Evolutionary conservation across 768 basidiomycete genomes (phyloP).

Genomic region (Phaffia tasmanica): DNA sequence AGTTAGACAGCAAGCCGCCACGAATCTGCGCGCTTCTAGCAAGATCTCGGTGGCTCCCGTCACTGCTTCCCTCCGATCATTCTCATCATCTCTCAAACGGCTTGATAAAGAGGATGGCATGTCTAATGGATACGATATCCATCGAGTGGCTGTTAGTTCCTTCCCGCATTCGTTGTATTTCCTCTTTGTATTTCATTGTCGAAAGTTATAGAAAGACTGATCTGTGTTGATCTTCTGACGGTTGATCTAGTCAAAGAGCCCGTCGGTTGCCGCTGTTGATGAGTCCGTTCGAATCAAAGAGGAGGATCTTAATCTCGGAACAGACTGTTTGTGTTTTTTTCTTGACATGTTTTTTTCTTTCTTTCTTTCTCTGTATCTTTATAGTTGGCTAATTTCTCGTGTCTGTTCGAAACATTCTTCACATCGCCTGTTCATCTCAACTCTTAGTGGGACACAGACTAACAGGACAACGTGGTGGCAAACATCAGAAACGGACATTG

Average conservation of each 20-base stretch:
- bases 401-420: not conserved
- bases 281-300: slow-evolving; percentile 13
- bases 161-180: too few species aligned
- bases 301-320: not conserved
- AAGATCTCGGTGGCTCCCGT: not conserved
- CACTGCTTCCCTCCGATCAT: not conserved
- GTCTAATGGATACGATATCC: slow-evolving; percentile 4
- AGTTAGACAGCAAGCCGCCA: not conserved
- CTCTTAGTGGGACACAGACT: too few species aligned
- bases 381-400: not conserved
- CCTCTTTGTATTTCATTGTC: not conserved
- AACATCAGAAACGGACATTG: slow-evolving; percentile 45
- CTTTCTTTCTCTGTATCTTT: not conserved
- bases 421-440: too few species aligned
- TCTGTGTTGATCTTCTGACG: not conserved
- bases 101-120: slow-evolving; percentile 5
- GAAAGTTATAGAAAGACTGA: not conserved
- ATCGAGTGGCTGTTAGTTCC: not conserved
- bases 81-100: not conserved
- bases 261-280: slow-evolving; percentile 3
- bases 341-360: not conserved
- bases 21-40: not conserved
- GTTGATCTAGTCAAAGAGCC: not conserved
- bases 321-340: slow-evolving; percentile 7
- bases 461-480: slow-evolving; percentile 22